phyloP scores from a whole-genome alignment of 129 eudicot genomes.

The Flaveria linearis region DNA sequence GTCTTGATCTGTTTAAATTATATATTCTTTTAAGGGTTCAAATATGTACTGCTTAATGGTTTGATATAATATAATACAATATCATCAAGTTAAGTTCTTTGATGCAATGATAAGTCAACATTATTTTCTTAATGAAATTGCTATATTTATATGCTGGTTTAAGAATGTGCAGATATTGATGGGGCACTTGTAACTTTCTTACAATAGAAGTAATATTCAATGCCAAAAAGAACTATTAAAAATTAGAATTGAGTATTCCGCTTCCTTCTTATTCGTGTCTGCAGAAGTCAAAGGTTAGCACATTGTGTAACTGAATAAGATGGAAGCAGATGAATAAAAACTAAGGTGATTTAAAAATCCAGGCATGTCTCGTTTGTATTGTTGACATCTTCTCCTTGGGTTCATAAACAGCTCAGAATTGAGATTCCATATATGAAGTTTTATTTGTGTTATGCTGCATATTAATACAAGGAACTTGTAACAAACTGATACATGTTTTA shows the following conservation, averaged over 20 bases:
- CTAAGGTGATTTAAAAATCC: neutral
- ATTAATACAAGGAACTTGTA: neutral
- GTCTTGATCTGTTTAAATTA: slow-evolving; percentile 17
- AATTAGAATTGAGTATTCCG: neutral
- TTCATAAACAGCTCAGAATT: slow-evolving; percentile 18
- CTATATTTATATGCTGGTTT: slow-evolving; percentile 1
- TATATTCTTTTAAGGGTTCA: slow-evolving; percentile 2
- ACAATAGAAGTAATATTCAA: neutral
- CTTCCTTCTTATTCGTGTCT: neutral
- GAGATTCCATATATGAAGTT: neutral
- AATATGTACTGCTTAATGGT: slow-evolving; percentile 6
- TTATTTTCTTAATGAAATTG: neutral
- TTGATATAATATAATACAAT: slow-evolving; percentile 19
- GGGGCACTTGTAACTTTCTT: neutral
- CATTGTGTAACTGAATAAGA: neutral
- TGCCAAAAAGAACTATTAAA: neutral
- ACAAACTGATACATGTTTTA: slow-evolving; percentile 5
- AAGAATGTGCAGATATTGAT: slow-evolving; percentile 10
- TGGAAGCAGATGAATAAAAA: slow-evolving; percentile 5
- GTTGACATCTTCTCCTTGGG: neutral
- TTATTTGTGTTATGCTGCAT: slow-evolving; percentile 6
- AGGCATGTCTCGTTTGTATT: neutral
- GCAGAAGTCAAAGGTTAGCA: slow-evolving; percentile 17
- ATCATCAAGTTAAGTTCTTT: neutral
- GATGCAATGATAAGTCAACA: neutral